Percentiles rank a stretch among this genome's conserved stretches.
Conservation (phyloP, 352 stramenopile genomes). For the Bremia lactucae region DNA sequence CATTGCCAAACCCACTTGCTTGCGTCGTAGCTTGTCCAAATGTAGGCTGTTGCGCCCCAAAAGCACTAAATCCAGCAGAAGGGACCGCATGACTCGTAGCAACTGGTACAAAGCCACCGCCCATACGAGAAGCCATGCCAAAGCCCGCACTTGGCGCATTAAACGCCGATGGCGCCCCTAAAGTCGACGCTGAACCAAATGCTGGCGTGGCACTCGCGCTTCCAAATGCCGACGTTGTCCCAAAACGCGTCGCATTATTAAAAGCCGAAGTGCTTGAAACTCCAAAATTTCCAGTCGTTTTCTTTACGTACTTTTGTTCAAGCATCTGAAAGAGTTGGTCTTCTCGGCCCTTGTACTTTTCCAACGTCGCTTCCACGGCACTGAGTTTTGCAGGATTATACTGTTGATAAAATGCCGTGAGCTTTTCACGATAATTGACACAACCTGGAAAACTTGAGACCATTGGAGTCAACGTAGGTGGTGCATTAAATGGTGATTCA, state of each 20-base stretch:
- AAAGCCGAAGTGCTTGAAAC: constrained; percentile 26
- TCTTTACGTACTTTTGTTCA: constrained; percentile 64
- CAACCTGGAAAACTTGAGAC: too few relatives aligned
- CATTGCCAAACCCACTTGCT: constrained; percentile 25
- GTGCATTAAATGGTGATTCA: constrained; percentile 22
- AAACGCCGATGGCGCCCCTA: constrained; percentile 34
- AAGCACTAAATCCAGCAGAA: constrained; percentile 13
- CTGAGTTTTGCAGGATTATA: constrained; percentile 61
- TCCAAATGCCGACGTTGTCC: constrained; percentile 37
- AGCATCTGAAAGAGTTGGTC: constrained; percentile 59
- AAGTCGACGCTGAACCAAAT: constrained; percentile 39
- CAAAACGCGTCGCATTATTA: constrained; percentile 36
- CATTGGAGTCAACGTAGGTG: too few relatives aligned
- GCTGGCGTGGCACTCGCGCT: constrained; percentile 20
- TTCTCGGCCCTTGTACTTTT: constrained; percentile 69
- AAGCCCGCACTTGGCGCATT: constrained; percentile 12
- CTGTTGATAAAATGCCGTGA: constrained; percentile 63
- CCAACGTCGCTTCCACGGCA: constrained; percentile 53
- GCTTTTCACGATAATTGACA: constrained; percentile 43
- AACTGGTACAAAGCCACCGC: constrained; percentile 22
- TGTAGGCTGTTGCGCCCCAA: constrained; percentile 18
- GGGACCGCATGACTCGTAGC: constrained; percentile 4
- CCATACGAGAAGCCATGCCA: constrained; percentile 15
- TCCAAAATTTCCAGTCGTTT: constrained; percentile 29
- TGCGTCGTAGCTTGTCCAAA: too few relatives aligned